Evolutionary conservation across 1,284 basidiomycete species (phyloP).

Genomic region (Pholiota adiposa): DNA sequence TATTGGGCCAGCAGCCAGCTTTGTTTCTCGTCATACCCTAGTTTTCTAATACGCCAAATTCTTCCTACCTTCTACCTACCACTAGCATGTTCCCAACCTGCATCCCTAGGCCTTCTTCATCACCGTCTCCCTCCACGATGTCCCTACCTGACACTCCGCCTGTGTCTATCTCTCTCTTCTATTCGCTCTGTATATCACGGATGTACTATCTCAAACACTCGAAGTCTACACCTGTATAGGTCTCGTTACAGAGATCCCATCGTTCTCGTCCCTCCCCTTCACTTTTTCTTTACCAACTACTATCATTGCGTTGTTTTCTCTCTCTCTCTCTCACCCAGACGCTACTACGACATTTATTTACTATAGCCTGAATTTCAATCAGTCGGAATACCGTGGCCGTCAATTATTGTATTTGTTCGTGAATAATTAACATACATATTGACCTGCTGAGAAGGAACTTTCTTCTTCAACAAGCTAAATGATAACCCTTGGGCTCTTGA

Average conservation of each 20-base stretch:
- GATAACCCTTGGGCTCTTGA: no score
- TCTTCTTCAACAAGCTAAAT: no score
- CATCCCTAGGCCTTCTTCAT: not conserved
- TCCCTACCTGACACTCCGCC: not conserved
- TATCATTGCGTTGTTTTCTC: not conserved
- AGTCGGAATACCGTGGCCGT: no score
- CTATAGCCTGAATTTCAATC: not conserved
- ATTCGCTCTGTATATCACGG: slow-evolving; percentile 2
- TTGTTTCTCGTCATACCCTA: not conserved
- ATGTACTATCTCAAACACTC: slow-evolving; percentile 3
- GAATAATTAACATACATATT: no score
- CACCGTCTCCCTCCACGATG: not conserved
- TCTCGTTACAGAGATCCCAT: not conserved
- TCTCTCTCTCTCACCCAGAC: not conserved
- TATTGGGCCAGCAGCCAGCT: not conserved
- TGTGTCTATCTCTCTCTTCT: not conserved
- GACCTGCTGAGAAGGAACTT: no score
- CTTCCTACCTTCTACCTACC: not conserved
- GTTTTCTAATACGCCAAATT: not conserved
- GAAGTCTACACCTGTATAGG: not conserved
- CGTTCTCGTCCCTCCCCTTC: not conserved
- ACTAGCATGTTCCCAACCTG: not conserved
- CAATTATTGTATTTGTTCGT: no score
- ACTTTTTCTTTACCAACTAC: not conserved
- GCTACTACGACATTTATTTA: not conserved